phyloP scores from a whole-genome alignment of 805 yeast species.

The Phaffomyces thermotolerans region DNA sequence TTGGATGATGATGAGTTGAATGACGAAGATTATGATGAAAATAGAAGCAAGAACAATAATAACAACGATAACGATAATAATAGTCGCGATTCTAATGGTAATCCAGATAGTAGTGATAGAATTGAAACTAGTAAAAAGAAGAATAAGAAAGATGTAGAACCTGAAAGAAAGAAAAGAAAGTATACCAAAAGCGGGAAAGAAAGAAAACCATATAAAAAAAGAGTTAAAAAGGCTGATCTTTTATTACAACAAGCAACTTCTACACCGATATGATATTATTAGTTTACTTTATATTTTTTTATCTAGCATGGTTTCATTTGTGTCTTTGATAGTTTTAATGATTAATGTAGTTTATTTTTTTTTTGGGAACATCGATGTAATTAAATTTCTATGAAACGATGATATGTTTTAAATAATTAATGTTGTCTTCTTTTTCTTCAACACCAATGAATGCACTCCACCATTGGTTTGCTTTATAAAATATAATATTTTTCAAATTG shows the following conservation, averaged over 20 bases:
- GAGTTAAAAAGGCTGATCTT: conserved; percentile 22
- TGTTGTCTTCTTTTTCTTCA: conserved; percentile 18
- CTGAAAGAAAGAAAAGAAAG: conserved; percentile 23
- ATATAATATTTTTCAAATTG: conserved; percentile 41
- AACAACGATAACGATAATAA: too few species aligned
- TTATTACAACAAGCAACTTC: conserved; percentile 1
- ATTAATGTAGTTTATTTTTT: too few species aligned
- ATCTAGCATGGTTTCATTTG: neutral
- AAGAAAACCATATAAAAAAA: conserved; percentile 27
- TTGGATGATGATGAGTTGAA: conserved; percentile 25
- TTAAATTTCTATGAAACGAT: conserved; percentile 1
- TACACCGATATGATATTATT: neutral
- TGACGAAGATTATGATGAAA: conserved; percentile 23
- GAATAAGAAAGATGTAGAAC: conserved; percentile 9
- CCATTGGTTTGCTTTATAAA: conserved; percentile 43
- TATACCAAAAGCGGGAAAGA: conserved; percentile 27
- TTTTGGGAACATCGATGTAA: too few species aligned
- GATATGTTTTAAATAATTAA: conserved; percentile 18
- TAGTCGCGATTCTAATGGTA: conserved; percentile 8
- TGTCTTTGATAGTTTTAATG: neutral
- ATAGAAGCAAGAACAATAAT: conserved; percentile 5
- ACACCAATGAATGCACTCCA: conserved; percentile 80
- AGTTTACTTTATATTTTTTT: neutral
- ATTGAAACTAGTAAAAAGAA: conserved; percentile 13
- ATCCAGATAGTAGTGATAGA: conserved; percentile 7